Base-by-base conservation (phyloP, 1,284 basidiomycete genomes). In the Earliella scabrosa region DNA sequence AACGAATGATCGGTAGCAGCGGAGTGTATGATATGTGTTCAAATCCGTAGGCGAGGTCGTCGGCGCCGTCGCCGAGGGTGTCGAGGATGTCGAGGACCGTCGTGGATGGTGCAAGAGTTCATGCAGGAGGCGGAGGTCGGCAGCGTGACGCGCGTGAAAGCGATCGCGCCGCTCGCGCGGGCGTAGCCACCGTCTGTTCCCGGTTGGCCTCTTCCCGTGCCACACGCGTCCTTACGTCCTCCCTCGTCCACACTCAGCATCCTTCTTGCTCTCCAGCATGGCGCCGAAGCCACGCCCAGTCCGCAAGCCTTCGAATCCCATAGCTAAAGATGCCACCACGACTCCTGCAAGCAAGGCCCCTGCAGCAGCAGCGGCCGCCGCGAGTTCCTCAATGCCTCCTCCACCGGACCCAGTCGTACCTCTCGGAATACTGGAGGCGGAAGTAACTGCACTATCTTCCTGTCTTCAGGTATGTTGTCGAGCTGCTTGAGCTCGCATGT, bases 341-440 rank as follows among this genome's bases (percentile, higher is more conserved):
- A 54, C 57, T 11, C 29, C 63, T 41, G 63, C 51, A 23, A 49
- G 49, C 46, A 67, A 67, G 54, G 55, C 54, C 4, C 38, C 57
- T 46, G 51, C 74, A 52, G 59, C 73, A 16, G 10, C 41, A 14
- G 14, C 29, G 29, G 13, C 7, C 29, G 13, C 29, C 29, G 6
- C 35, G 10, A 62, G 60, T 29, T 70, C 72, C 48, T 70, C 79
- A 1, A 87, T 88, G 82, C 82, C 80, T 5, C 87, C 87, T 14
- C 86, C 86, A 0, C 83, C 84, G 10, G 66, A 69, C 47, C 84
- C 86, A 38, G 68, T 68, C 8, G 67, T 71, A 45, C 75, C 76
- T 11, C 68, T 68, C 54, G 74, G 74, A 10, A 79, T 85, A n/a
- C 70, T 92, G 8, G 84, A 87, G 46, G 77, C 81, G 27, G 90